These are phyloP conservation scores for Heliocybe sulcata DNA, from an alignment of 1,284 basidiomycete species.

Conservation along the genomic window DNA sequence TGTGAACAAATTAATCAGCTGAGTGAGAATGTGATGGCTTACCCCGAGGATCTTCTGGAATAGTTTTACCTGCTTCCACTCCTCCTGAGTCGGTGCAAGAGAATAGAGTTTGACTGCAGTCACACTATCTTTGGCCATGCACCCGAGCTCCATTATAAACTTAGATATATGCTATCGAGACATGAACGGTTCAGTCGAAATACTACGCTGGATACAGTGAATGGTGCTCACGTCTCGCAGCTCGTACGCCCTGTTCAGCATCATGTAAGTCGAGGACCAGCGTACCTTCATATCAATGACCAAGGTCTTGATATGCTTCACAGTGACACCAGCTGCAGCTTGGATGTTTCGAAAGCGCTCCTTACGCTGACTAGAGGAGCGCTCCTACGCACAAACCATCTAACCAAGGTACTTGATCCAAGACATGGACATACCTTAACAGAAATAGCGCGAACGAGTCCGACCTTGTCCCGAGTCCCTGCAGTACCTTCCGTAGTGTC, in stretches of 20 bases:
- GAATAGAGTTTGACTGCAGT: background rate
- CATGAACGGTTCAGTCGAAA: background rate
- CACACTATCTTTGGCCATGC: background rate
- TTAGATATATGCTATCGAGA: background rate
- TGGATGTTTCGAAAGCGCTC: constrained; percentile 5
- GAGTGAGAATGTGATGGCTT: background rate
- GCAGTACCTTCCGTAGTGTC: background rate
- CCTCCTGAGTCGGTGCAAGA: background rate
- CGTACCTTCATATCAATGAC: constrained; percentile 4
- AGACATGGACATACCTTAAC: constrained; percentile 6
- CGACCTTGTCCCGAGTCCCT: background rate
- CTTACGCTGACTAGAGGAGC: constrained; percentile 7
- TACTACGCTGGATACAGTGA: background rate
- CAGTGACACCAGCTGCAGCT: background rate
- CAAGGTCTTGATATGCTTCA: constrained; percentile 1
- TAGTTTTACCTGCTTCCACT: background rate
- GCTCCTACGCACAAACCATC: background rate
- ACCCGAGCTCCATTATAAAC: background rate
- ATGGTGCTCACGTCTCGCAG: constrained; percentile 2
- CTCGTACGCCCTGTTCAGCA: constrained; percentile 4
- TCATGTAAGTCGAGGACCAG: constrained; percentile 8
- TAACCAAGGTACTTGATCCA: background rate
- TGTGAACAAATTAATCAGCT: background rate
- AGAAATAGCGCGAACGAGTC: constrained; percentile 1
- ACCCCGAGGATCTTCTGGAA: background rate